Evolutionary conservation across 73 alveolate species (phyloP), one percentile per base, ranked within the genome.

Genomic region (Paramecium tetraurelia): DNA sequence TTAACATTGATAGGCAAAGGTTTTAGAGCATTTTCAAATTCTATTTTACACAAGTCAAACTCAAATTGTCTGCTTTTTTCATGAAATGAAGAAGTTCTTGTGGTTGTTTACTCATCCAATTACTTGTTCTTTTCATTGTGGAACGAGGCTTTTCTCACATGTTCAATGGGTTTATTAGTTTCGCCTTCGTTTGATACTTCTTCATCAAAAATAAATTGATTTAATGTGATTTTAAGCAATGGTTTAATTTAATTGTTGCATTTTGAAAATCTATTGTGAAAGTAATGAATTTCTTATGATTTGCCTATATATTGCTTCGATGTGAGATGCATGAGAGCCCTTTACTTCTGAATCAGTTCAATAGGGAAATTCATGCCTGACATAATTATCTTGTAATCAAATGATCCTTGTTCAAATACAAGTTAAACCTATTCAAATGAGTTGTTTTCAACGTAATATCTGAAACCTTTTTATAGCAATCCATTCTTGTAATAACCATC

Each of bases 141-240:
- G 12, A 63, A 63, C 2, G 84, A 63, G 4, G 84, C 84, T 33
- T 33, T 63, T 4, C 84, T 27, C 3, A 63, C 48, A 27, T 63
- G 24, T 33, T 63, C 84, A 14, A 31, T 33, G 2, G 86, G 86
- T 33, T 72, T 33, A 36, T 33, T 20, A 1, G 59, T 72, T 72
- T 72, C 86, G 0, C 86, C 86, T 72, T 72, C 86, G 35, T 72
- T 72, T 43, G 59, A 72, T 33, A 72, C 59, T 35, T 72, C 86
- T 38, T 72, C 86, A 29, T 72, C 59, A 36, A 36, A n/a, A 16
- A 36, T 33, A 40, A 36, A 40, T 72, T 36, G 46, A 35, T 36
- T 72, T 43, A 72, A 72, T 1, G 57, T 72, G 6, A 72, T 72
- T 36, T 72, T 72, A 5, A 72, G n/a, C 5, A 72, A 33, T 8